Conservation (phyloP, 2,329 filamentous ascomycete species). For the Fusarium sp. region DNA sequence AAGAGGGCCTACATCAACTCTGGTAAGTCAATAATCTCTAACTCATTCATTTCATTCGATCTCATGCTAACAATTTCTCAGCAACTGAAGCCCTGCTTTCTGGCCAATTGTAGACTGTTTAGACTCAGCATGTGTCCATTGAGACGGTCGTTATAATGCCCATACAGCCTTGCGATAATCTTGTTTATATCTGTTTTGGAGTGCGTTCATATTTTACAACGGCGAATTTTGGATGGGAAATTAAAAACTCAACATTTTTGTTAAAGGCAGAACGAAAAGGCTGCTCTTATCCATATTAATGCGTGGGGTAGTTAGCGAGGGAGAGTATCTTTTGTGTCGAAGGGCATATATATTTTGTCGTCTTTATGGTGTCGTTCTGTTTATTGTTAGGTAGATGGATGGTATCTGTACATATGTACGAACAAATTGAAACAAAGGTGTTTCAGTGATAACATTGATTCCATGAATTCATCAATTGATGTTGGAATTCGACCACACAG, state of each 20-base stretch:
- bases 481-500: neutral
- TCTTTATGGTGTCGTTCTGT: conserved; percentile 34
- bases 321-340: conserved; percentile 16
- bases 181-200: conserved; percentile 19
- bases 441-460: neutral
- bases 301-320: conserved; percentile 32
- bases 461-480: neutral
- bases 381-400: conserved; percentile 27
- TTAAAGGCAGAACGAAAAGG: conserved; percentile 13
- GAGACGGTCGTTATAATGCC: conserved; percentile 32
- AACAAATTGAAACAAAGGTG: conserved; percentile 38
- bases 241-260: conserved; percentile 37
- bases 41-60: neutral
- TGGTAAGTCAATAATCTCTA: conserved; percentile 62
- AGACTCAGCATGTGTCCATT: conserved; percentile 14
- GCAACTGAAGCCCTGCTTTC: conserved; percentile 83
- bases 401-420: conserved; percentile 39
- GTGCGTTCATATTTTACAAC: conserved; percentile 5
- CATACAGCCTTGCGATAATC: conserved; percentile 20
- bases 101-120: conserved; percentile 70
- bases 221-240: conserved; percentile 38
- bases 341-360: conserved; percentile 4
- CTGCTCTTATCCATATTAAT: conserved; percentile 40
- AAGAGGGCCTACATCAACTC: conserved; percentile 95
- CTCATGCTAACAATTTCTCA: conserved; percentile 42